A percentile compares a stretch with the other conserved stretches of the same genome.
Conservation (phyloP, 2,329 filamentous ascomycete genomes). For the Clonostachys rosea region DNA sequence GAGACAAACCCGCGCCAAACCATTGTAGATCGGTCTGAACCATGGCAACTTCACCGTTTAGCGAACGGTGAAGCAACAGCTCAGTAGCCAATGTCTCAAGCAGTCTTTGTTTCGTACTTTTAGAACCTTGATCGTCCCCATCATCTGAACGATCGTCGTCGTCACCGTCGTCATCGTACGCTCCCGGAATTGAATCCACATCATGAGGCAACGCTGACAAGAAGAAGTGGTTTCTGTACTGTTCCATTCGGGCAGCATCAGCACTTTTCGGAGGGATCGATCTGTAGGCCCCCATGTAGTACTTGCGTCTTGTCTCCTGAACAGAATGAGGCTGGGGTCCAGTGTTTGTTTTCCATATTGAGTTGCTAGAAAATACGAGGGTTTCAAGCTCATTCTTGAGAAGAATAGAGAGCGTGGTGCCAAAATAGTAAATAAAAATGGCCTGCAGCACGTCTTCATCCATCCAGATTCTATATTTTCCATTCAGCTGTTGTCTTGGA, state of each 20-base stretch:
- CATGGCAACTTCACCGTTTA: constrained; percentile 29
- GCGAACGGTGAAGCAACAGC: background rate
- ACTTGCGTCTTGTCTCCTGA: background rate
- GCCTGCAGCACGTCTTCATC: constrained; percentile 41
- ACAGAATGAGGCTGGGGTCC: background rate
- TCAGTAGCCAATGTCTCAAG: background rate
- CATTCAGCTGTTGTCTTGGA: constrained; percentile 31
- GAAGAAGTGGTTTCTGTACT: background rate
- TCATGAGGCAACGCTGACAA: background rate
- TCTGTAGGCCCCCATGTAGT: background rate
- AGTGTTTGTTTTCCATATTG: background rate
- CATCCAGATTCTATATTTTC: constrained; percentile 51
- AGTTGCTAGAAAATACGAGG: background rate
- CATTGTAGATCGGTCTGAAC: constrained; percentile 53
- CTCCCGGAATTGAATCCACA: background rate
- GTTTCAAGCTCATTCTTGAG: background rate
- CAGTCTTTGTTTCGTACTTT: background rate
- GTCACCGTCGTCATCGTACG: background rate
- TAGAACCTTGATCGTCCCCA: background rate
- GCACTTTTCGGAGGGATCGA: no score
- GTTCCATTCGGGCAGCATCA: background rate
- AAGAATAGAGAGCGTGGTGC: constrained; percentile 10
- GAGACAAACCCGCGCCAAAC: constrained; percentile 52
- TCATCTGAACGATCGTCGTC: background rate
- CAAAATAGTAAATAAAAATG: constrained; percentile 32